These are phyloP conservation scores for Parascedosporium putredinis DNA, from an alignment of 2,329 filamentous ascomycete species.

Conservation along the genomic window DNA sequence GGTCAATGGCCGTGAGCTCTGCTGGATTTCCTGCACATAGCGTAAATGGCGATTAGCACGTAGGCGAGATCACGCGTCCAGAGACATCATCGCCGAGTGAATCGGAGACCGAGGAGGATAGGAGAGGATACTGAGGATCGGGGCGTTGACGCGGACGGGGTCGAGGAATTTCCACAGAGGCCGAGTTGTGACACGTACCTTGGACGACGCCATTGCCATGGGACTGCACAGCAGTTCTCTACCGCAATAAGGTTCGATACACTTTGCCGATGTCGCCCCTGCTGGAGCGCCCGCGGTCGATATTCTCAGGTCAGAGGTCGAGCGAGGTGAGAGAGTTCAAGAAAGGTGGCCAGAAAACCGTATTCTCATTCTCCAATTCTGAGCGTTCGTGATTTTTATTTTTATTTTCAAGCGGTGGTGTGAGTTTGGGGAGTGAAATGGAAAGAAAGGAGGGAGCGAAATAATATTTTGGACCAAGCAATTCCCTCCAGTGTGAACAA, in stretches of 20 bases:
- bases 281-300: background rate
- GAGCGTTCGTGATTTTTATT: background rate
- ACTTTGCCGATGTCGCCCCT: conserved; percentile 4
- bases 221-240: background rate
- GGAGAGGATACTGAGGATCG: background rate
- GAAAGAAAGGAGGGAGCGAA: conserved; percentile 22
- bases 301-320: background rate
- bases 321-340: background rate
- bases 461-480: conserved; percentile 28
- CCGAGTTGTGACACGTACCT: conserved; percentile 31
- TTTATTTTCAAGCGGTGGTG: conserved; percentile 2
- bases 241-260: background rate
- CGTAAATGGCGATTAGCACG: background rate
- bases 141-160: no score
- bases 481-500: conserved; percentile 12
- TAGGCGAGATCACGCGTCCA: background rate
- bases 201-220: conserved; percentile 51
- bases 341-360: background rate
- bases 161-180: background rate
- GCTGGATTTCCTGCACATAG: conserved; percentile 37
- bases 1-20: conserved; percentile 48
- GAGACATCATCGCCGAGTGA: background rate
- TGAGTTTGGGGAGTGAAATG: conserved; percentile 10
- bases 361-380: no score
- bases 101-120: background rate